phyloP scores from a whole-genome alignment of 2,329 filamentous ascomycete species.

The Monosporascus sp. region DNA sequence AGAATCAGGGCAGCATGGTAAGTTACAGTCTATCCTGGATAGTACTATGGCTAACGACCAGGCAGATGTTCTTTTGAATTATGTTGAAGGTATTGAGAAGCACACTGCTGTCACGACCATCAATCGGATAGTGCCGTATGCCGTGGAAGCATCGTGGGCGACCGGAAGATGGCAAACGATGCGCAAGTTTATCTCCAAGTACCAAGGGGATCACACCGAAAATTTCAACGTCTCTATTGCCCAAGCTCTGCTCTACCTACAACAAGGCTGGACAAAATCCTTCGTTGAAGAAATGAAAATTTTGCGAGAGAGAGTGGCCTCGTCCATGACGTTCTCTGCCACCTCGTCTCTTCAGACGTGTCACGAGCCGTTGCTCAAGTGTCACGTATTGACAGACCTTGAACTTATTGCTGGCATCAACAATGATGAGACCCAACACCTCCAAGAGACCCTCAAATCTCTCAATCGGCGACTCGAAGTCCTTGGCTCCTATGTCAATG shows the following conservation, averaged over 20 bases:
- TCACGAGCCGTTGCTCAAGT: constrained; percentile 77
- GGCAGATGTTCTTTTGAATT: constrained; percentile 76
- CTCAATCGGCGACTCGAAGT: constrained; percentile 78
- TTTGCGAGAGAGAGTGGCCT: constrained; percentile 65
- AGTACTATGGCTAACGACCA: constrained; percentile 5
- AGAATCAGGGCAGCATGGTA: constrained; percentile 92
- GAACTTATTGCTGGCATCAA: constrained; percentile 62
- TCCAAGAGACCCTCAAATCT: constrained; percentile 42
- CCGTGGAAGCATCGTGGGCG: constrained; percentile 87
- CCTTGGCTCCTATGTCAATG: constrained; percentile 79
- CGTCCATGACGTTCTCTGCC: constrained; percentile 67
- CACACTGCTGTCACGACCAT: constrained; percentile 45
- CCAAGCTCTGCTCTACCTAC: constrained; percentile 56
- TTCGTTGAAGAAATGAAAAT: constrained; percentile 55
- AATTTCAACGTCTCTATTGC: constrained; percentile 85
- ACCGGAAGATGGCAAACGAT: constrained; percentile 76
- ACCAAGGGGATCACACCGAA: constrained; percentile 44
- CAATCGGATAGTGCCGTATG: constrained; percentile 70
- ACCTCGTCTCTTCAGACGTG: constrained; percentile 78
- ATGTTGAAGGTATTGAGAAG: constrained; percentile 67
- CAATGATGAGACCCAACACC: constrained; percentile 32
- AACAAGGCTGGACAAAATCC: constrained; percentile 39
- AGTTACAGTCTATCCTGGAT: constrained; percentile 17
- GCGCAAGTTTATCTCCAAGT: constrained; percentile 56
- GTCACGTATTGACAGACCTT: constrained; percentile 83